Base-by-base conservation (phyloP, 2,329 filamentous ascomycete genomes). In the Scedosporium dehoogii region DNA sequence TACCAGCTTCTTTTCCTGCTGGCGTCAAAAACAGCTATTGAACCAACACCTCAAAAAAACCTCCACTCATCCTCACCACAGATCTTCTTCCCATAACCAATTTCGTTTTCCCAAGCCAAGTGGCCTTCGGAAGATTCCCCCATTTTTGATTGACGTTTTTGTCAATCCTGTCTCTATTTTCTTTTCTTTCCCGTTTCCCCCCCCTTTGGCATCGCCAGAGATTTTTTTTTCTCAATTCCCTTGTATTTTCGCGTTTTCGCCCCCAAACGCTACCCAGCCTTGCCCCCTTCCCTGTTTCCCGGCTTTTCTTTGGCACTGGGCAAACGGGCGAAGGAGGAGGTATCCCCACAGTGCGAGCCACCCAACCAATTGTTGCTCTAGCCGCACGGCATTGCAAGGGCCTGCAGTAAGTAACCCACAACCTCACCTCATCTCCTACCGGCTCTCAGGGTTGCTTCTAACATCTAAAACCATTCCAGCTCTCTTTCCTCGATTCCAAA, bases 401-500 rank as follows among this genome's bases (percentile, higher is more conserved):
- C 59, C 59, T 61, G 55, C 55, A 58, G 27, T 58, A 58, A 61
- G 59, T 38, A 61, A 55, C 59, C 46, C 59, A 61, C 59, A 61
- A 61, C 59, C 59, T 61, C 59, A 61, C 59, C 59, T 61, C 59
- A 61, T 51, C n/a, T 42, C 29, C 29, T 29, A 61, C 59, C 44
- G 21, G 59, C 59, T 56, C 48, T 56, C 59, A 61, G 53, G 59
- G 59, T 56, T 61, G 59, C 10, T 56, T 48, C 65, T 38, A 41
- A 56, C 55, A 53, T 63, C 60, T 60, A 58, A 53, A 51, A 59
- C 61, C 63, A 41, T 63, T 62, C 62, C 58, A 63, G 57, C 58
- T 64, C 62, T 57, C 65, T 60, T 61, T 44, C 62, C 61, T 59
- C 58, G 65, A 38, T 42, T 33, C 18, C 16, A 29, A 7, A 44